A percentile compares a stretch with the other conserved stretches of the same genome.
Conservation (phyloP, 2,329 filamentous ascomycete genomes). For the Allantophomopsis lycopodina region DNA sequence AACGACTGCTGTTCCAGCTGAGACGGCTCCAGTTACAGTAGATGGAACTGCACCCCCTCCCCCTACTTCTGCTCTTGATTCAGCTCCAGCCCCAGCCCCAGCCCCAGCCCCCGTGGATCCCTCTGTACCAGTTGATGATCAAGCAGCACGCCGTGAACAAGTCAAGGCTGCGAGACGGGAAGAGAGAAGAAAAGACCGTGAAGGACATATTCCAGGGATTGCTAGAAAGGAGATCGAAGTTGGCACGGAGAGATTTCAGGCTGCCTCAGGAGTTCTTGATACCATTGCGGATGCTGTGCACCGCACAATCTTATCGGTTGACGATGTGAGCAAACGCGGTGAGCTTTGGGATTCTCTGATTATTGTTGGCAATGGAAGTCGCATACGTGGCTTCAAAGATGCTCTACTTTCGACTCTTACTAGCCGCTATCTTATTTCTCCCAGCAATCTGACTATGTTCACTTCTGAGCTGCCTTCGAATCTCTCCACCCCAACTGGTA, state of each 20-base stretch:
- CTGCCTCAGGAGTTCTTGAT: slow-evolving; percentile 61
- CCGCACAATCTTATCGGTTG: slow-evolving; percentile 66
- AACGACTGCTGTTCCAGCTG: slow-evolving; percentile 1
- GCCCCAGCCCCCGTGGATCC: slow-evolving; percentile 3
- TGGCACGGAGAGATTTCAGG: slow-evolving; percentile 61
- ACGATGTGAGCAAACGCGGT: slow-evolving; percentile 72
- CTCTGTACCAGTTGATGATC: slow-evolving; percentile 7
- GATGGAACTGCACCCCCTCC: slow-evolving; percentile 3
- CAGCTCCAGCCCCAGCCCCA: slow-evolving; percentile 3
- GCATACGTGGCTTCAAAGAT: slow-evolving; percentile 69
- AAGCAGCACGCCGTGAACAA: slow-evolving; percentile 11
- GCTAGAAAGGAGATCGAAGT: slow-evolving; percentile 60
- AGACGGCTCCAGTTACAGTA: slow-evolving; percentile 1
- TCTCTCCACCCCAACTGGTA: slow-evolving; percentile 79
- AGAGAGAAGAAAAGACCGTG: slow-evolving; percentile 14
- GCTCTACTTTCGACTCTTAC: slow-evolving; percentile 70
- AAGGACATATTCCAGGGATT: slow-evolving; percentile 30
- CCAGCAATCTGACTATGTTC: slow-evolving; percentile 89
- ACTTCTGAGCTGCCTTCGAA: slow-evolving; percentile 92
- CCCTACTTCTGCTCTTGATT: slow-evolving; percentile 2
- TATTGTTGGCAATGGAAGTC: slow-evolving; percentile 77
- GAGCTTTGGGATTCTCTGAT: slow-evolving; percentile 86
- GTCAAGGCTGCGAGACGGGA: slow-evolving; percentile 15
- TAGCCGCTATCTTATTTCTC: slow-evolving; percentile 78
- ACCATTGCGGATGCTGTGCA: slow-evolving; percentile 76